Evolutionary conservation across 2,329 filamentous ascomycete genomes (phyloP).

Genomic region (Aspergillus persii): DNA sequence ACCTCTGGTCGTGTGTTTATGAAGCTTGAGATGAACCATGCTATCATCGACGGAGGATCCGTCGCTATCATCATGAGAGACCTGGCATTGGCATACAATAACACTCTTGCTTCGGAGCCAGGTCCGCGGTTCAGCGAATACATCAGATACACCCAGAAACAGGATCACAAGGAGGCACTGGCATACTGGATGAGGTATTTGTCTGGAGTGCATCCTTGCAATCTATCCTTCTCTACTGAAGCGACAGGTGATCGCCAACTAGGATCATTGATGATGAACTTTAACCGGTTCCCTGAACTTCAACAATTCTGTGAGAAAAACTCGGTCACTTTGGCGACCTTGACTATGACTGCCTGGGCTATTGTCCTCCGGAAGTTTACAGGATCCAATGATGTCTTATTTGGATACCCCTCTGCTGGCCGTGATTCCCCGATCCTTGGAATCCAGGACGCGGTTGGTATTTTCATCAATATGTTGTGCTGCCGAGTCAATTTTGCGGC

Average conservation of each 20-base stretch:
- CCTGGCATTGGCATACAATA: constrained; percentile 31
- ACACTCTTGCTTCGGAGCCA: constrained; percentile 23
- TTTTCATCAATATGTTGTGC: constrained; percentile 57
- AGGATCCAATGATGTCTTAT: constrained; percentile 38
- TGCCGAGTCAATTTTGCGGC: constrained; percentile 44
- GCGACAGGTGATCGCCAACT: constrained; percentile 7
- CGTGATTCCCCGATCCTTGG: constrained; percentile 46
- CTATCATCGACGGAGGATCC: constrained; percentile 38
- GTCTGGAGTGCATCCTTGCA: constrained; percentile 31
- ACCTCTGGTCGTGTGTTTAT: constrained; percentile 29
- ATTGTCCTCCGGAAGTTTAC: constrained; percentile 36
- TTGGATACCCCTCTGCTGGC: constrained; percentile 42
- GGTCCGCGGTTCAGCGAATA: constrained; percentile 39
- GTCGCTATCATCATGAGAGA: constrained; percentile 34
- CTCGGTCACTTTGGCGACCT: constrained; percentile 35
- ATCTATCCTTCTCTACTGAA: constrained; percentile 19
- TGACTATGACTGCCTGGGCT: constrained; percentile 40
- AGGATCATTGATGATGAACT: constrained; percentile 18
- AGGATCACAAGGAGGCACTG: constrained; percentile 27
- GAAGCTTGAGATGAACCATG: constrained; percentile 40
- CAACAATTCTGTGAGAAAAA: constrained; percentile 32
- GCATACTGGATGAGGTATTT: constrained; percentile 38
- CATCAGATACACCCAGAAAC: constrained; percentile 32
- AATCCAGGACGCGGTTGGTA: constrained; percentile 48
- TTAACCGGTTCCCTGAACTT: constrained; percentile 30